Conservation (phyloP, 106 monocot genomes). For the Narthecium ossifragum region DNA sequence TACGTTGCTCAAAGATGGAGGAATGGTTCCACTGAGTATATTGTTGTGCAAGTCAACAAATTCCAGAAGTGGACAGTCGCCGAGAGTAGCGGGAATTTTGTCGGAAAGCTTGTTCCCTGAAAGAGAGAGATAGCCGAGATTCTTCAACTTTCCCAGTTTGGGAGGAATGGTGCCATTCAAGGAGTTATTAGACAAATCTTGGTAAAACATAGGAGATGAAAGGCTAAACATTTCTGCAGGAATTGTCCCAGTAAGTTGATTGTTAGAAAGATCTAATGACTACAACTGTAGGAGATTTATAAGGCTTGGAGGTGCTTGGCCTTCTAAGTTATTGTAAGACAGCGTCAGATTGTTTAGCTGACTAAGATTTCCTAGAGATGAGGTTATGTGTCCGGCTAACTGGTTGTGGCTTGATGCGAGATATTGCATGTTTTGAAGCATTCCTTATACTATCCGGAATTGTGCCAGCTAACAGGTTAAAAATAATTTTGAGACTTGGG, state of each 20-base stretch:
- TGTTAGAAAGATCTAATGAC: conserved; percentile 3
- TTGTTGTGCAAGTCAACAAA: neutral
- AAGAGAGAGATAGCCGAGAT: conserved; percentile 9
- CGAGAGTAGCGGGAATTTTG: conserved; percentile 24
- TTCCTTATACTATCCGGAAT: conserved; percentile 9
- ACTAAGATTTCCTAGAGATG: conserved; percentile 22
- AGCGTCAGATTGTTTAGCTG: neutral
- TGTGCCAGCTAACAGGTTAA: neutral
- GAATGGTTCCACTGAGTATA: conserved; percentile 10
- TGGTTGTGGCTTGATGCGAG: neutral
- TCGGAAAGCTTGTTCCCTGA: conserved; percentile 27
- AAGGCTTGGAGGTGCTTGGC: conserved; percentile 7
- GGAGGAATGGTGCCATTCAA: conserved; percentile 22
- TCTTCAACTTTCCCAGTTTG: conserved; percentile 24
- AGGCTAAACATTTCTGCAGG: conserved; percentile 11
- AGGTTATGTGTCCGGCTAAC: conserved; percentile 5
- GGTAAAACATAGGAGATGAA: neutral
- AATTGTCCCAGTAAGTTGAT: conserved; percentile 8
- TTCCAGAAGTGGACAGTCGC: neutral
- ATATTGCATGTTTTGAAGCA: neutral
- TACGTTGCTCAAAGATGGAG: neutral
- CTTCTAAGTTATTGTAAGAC: conserved; percentile 2
- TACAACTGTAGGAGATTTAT: neutral
- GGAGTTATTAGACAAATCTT: conserved; percentile 20
- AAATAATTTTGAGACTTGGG: too few relatives aligned